Evolutionary conservation across 2,329 filamentous ascomycete genomes (phyloP).

Genomic region (Cladophialophora immunda): DNA sequence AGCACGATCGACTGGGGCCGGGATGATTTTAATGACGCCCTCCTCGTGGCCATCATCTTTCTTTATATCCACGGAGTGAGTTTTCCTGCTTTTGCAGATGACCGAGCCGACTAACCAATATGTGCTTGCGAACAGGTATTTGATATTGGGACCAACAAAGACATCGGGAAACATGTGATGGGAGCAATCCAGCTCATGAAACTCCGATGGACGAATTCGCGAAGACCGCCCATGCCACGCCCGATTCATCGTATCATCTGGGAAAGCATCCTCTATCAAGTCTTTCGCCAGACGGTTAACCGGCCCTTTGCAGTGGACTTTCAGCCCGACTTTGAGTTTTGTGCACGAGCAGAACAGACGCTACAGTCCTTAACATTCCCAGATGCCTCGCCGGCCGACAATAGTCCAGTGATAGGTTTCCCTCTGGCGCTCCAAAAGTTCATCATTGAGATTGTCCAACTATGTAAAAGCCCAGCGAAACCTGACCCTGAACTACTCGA

Average conservation of each 20-base stretch:
- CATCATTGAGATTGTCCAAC: constrained; percentile 32
- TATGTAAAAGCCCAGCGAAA: constrained; percentile 23
- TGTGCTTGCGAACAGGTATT: constrained; percentile 17
- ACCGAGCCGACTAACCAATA: neutral
- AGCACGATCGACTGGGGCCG: constrained; percentile 29
- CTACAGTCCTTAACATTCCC: constrained; percentile 29
- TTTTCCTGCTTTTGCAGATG: neutral
- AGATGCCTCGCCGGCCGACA: constrained; percentile 27
- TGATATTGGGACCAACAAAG: constrained; percentile 24
- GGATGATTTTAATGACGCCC: constrained; percentile 27
- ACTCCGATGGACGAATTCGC: constrained; percentile 28
- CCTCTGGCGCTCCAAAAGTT: constrained; percentile 29
- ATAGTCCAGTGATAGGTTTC: constrained; percentile 35
- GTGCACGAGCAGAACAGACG: constrained; percentile 18
- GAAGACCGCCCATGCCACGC: constrained; percentile 23
- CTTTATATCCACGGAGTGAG: constrained; percentile 37
- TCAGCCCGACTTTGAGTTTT: constrained; percentile 34
- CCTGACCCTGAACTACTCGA: constrained; percentile 2
- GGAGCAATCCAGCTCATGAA: constrained; percentile 34
- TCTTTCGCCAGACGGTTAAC: constrained; percentile 31
- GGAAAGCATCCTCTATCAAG: constrained; percentile 34
- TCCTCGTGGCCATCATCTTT: constrained; percentile 24
- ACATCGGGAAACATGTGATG: constrained; percentile 29
- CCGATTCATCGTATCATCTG: constrained; percentile 34
- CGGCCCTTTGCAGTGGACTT: constrained; percentile 29